A percentile compares a stretch with the other conserved stretches of the same genome.
phyloP scores from a whole-genome alignment of 257 asterid species.

The Solanum medicagineum region DNA sequence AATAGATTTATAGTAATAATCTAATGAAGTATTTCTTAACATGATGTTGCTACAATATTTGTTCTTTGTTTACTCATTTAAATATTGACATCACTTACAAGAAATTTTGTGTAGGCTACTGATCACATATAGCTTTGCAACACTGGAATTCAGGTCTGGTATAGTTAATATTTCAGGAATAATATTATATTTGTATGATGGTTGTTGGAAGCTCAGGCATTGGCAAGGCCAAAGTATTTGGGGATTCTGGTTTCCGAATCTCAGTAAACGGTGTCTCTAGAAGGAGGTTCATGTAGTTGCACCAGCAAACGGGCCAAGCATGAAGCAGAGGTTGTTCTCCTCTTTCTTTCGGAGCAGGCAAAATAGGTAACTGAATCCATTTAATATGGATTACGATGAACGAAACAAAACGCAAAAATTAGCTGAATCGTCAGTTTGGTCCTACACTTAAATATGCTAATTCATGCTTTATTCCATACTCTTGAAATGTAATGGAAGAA shows the following conservation, averaged over 20 bases:
- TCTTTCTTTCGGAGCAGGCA: background rate
- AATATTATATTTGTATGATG: background rate
- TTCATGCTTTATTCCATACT: background rate
- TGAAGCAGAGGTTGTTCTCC: background rate
- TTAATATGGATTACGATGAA: background rate
- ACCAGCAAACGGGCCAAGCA: background rate
- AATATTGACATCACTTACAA: background rate
- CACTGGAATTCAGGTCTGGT: conserved; percentile 8
- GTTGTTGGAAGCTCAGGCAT: background rate
- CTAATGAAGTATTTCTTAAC: too few species aligned
- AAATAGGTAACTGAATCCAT: background rate
- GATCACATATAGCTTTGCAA: conserved; percentile 5
- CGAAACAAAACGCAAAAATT: background rate
- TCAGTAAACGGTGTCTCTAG: background rate
- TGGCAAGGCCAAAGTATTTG: background rate
- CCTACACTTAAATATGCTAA: background rate
- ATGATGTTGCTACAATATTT: background rate
- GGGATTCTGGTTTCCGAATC: background rate
- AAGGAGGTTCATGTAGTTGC: conserved; percentile 5
- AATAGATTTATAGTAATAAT: background rate
- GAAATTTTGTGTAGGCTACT: background rate
- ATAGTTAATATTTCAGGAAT: background rate
- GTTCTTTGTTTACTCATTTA: background rate
- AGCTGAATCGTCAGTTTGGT: background rate
- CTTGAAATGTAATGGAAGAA: background rate